Evolutionary conservation across 495 filamentous ascomycete species (phyloP), one percentile per base, ranked within the genome.

Genomic region (Glonium stellatum): DNA sequence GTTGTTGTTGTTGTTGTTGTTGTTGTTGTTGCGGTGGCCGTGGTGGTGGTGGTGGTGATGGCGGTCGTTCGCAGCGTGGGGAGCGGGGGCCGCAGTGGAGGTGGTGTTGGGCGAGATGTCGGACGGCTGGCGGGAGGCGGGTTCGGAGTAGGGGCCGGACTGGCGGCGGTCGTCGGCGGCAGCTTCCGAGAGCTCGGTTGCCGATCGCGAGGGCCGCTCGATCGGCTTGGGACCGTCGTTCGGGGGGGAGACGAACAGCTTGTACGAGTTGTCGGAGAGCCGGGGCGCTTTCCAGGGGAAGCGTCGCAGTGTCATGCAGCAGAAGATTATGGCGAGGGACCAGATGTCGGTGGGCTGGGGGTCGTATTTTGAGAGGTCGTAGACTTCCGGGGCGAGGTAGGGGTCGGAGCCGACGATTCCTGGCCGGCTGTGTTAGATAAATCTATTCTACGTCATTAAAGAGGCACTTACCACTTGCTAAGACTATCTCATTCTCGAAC

Each of bases 241-340:
- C 1, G 93, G 89, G 13, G 85, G 78, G 9, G 92, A 81, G 21
- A 91, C 84, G 66, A 99, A 99, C 8, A 97, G 82, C 62, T 89
- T 88, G 74, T 89, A 99, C 0, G 92, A 96, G 70, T 92, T 96
- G 74, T 99, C 93, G 11, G 86, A 88, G 67, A 92, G 76, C 35
- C 92, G 84, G 19, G 93, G 93, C 36, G 90, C 84, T 76, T 99
- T 99, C 93, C 93, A 99, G 0, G 95, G 93, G 70, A 97, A 99
- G 15, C 95, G 80, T 37, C 93, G 80, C 35, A 99, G 81, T 22
- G 90, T 92, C 93, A 99, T 99, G 78, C 93, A 99, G 71, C 93
- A 97, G 75, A 93, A 97, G 58, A 98, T 97, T 69, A 98, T 97
- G 23, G 93, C 93, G 42, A 98, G 78, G 21, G 93, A 98, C 93